Percentiles rank a stretch among this genome's conserved stretches.
Conservation (phyloP, 2,329 filamentous ascomycete genomes). For the Ascochyta rabiei region DNA sequence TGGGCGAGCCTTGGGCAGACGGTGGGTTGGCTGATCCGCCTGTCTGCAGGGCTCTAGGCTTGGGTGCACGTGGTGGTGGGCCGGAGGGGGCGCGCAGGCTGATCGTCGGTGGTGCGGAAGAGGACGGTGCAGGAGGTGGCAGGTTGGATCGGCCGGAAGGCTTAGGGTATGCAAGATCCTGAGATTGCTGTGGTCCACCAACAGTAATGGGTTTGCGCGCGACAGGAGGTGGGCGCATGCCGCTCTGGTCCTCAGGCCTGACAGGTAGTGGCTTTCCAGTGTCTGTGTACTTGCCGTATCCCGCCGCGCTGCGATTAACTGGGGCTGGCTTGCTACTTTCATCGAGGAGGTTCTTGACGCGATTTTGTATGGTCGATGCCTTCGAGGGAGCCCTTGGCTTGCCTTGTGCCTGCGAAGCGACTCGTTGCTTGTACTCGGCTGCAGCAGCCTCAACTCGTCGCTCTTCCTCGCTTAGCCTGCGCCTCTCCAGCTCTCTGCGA, state of each 20-base stretch:
- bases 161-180: constrained; percentile 39
- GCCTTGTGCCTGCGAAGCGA: constrained; percentile 66
- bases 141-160: constrained; percentile 31
- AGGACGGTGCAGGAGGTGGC: constrained; percentile 31
- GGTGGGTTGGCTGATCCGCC: constrained; percentile 41
- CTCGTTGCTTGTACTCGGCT: constrained; percentile 80
- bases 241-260: constrained; percentile 37
- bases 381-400: constrained; percentile 56
- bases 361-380: constrained; percentile 87
- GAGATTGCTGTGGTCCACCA: constrained; percentile 15
- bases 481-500: constrained; percentile 85
- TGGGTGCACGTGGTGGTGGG: constrained; percentile 60
- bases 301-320: constrained; percentile 75
- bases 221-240: constrained; percentile 28
- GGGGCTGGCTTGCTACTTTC: constrained; percentile 67
- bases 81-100: constrained; percentile 41
- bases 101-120: constrained; percentile 43
- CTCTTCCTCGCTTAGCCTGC: constrained; percentile 84
- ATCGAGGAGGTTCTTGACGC: constrained; percentile 82
- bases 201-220: constrained; percentile 57
- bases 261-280: constrained; percentile 39
- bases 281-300: constrained; percentile 85
- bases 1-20: constrained; percentile 16
- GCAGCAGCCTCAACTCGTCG: constrained; percentile 86
- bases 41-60: constrained; percentile 64